Base-by-base conservation (phyloP, 495 filamentous ascomycete genomes). In the Neurospora tetrasperma region DNA sequence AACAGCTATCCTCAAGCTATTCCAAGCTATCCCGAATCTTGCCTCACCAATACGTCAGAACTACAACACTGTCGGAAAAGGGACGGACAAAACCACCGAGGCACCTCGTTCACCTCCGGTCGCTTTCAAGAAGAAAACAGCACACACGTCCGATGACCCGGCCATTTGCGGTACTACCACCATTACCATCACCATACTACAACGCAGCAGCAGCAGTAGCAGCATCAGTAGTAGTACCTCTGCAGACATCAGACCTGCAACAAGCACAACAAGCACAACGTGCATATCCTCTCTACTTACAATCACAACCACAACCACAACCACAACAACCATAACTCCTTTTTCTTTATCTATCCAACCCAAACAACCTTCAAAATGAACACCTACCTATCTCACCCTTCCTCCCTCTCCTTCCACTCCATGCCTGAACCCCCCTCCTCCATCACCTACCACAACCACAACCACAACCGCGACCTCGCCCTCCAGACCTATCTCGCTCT, bases 401-500 rank as follows among this genome's bases (percentile, higher is more conserved):
- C 48, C 11, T 31, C n/a, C 10, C 46, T 23, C 4, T 54, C 48
- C 48, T 59, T 59, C 48, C 54, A 27, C 54, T 66, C 54, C 14
- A 54, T 79, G 42, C 72, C 76, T 35, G 75, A 80, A 23, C 73
- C 72, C n/a, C 75, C 74, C 1, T 69, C 69, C 42, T 43, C 42
- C 35, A 71, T n/a, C 54, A 27, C 23, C 43, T 6, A 69, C n/a
- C 62, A 59, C 12, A 81, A 83, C 39, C 39, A 39, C 7, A 38
- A 38, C 74, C 80, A 48, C 12, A 81, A 83, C 74, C 81, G 82
- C 71, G 83, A 84, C 71, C 82, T 87, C 16, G 82, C 85, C 27
- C 82, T 89, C 69, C 87, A 88, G 73, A 84, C 86, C 75, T 90
- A 90, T 71, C 79, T 88, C 3, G 78, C 85, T 5, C 78, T 89